These are phyloP conservation scores for Geoglossum cookeanum DNA, from an alignment of 2,329 filamentous ascomycete species.

Conservation along the genomic window DNA sequence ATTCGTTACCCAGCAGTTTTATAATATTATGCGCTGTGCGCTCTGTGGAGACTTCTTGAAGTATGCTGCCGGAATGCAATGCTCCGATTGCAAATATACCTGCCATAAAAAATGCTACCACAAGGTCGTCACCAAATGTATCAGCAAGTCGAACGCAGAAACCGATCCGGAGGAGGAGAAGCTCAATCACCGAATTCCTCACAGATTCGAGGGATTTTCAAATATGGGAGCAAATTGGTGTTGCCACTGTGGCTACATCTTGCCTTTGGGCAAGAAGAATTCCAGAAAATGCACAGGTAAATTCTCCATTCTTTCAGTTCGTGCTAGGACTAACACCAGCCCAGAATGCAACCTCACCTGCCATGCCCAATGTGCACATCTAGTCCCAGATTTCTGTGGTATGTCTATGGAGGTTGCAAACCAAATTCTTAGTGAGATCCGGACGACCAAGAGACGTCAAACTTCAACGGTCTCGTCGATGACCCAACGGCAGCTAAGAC, in stretches of 20 bases:
- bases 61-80: constrained; percentile 97
- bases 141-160: constrained; percentile 97
- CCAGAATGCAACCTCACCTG: constrained; percentile 79
- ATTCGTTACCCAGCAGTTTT: constrained; percentile 95
- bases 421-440: constrained; percentile 73
- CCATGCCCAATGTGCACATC: constrained; percentile 77
- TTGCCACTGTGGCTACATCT: constrained; percentile 91
- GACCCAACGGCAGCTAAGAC: constrained; percentile 47
- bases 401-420: constrained; percentile 98
- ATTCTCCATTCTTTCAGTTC: constrained; percentile 10
- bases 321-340: background rate
- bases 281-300: constrained; percentile 76
- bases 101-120: constrained; percentile 95
- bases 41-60: constrained; percentile 97
- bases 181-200: constrained; percentile 97
- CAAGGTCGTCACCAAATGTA: constrained; percentile 97
- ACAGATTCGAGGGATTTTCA: constrained; percentile 89
- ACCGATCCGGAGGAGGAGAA: constrained; percentile 98
- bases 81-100: constrained; percentile 97
- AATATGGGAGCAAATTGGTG: constrained; percentile 99
- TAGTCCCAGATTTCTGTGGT: constrained; percentile 95
- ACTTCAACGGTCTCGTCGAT: constrained; percentile 28
- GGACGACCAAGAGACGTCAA: constrained; percentile 55
- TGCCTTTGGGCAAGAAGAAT: constrained; percentile 90
- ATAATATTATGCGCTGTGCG: constrained; percentile 99